Conservation (phyloP, 805 yeast genomes). For the Lachancea lanzarotensis region DNA sequence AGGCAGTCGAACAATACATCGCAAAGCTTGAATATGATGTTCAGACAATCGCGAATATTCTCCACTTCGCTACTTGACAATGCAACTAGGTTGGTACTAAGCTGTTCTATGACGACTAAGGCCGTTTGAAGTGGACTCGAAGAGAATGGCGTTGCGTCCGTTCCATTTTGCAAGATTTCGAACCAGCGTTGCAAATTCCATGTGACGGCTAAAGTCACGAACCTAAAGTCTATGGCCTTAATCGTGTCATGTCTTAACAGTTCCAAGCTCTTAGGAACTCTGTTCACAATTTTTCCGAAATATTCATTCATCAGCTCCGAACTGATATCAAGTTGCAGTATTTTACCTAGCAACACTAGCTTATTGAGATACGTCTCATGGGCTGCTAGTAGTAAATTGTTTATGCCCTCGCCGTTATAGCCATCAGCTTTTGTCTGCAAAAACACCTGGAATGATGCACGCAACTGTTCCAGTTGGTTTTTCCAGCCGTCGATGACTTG, state of each 20-base stretch:
- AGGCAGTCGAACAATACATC: constrained; percentile 21
- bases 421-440: constrained; percentile 17
- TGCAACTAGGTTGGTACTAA: constrained; percentile 10
- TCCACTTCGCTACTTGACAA: constrained; percentile 6
- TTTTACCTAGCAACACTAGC: constrained; percentile 24
- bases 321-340: constrained; percentile 22
- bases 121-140: constrained; percentile 2
- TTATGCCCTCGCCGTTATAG: neutral
- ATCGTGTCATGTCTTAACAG: constrained; percentile 11
- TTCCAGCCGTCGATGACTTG: constrained; percentile 24
- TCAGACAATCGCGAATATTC: neutral
- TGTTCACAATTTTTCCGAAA: constrained; percentile 13
- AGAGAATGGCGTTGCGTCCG: constrained; percentile 6
- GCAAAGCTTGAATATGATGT: constrained; percentile 16
- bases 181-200: constrained; percentile 30
- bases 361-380: constrained; percentile 26
- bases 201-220: constrained; percentile 21
- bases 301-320: constrained; percentile 15
- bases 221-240: constrained; percentile 19
- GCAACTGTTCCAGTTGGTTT: constrained; percentile 17
- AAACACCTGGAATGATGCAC: constrained; percentile 20
- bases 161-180: constrained; percentile 15
- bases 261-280: constrained; percentile 12
- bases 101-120: constrained; percentile 12
- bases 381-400: constrained; percentile 7